phyloP scores from a whole-genome alignment of 179 eudicot species.

The Actinidia chinensis region DNA sequence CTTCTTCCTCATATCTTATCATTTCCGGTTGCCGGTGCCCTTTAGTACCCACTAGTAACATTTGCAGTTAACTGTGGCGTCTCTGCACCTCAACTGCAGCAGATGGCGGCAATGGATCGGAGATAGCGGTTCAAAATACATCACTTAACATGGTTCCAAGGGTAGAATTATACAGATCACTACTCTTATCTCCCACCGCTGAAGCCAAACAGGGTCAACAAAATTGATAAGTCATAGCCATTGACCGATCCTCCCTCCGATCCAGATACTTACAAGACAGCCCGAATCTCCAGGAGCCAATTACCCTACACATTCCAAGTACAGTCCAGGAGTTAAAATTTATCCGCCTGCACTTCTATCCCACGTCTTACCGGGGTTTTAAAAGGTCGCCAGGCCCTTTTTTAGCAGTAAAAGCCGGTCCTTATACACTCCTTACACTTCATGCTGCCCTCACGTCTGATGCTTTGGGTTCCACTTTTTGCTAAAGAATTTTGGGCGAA shows the following conservation, averaged over 20 bases:
- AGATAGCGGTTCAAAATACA: slow-evolving; percentile 18
- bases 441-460: slow-evolving; percentile 26
- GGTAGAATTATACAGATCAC: no score
- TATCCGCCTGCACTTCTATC: slow-evolving; percentile 34
- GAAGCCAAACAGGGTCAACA: no score
- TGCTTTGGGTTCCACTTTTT: slow-evolving; percentile 20
- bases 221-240: slow-evolving; percentile 20
- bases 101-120: slow-evolving; percentile 38
- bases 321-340: slow-evolving; percentile 35
- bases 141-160: background rate
- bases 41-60: slow-evolving; percentile 9
- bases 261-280: slow-evolving; percentile 29
- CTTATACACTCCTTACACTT: slow-evolving; percentile 36
- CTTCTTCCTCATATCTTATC: background rate
- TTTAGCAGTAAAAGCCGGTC: slow-evolving; percentile 31
- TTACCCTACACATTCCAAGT: slow-evolving; percentile 35
- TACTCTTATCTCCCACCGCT: no score
- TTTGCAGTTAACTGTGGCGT: slow-evolving; percentile 35
- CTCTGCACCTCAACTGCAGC: slow-evolving; percentile 16
- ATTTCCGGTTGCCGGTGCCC: background rate
- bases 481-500: slow-evolving; percentile 27
- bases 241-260: slow-evolving; percentile 14
- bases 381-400: slow-evolving; percentile 21
- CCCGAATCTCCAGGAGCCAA: slow-evolving; percentile 28
- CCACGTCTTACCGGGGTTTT: slow-evolving; percentile 24